Base-by-base conservation (phyloP, 306 rosid genomes). In the Begonia masoniana region DNA sequence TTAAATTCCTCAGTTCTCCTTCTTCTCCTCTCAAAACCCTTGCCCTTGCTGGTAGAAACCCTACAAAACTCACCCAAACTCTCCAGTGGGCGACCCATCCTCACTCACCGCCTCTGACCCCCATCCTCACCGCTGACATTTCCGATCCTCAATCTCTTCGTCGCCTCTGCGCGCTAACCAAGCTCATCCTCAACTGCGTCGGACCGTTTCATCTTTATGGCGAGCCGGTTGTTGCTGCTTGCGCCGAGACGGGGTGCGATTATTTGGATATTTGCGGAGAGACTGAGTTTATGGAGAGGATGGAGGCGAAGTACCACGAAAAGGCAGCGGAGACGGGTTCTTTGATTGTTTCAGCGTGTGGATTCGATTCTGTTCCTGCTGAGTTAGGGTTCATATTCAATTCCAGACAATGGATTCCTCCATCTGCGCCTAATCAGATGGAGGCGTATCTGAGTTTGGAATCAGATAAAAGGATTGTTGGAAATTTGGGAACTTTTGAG, bases 181-280 rank as follows among this genome's bases (percentile, higher is more conserved):
- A 69, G 54, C 79, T 88, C 59, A 55, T 88, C 46, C 89, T 88
- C 81, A 88, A 78, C 69, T 88, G 97, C 59, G 97, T 85, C 9
- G 97, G 97, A 0, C 97, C 97, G 39, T 88, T 78, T 59, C 95
- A 95, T 58, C 87, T 63, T 66, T 75, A 82, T 60, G 97, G 97
- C 49, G 87, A 73, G 39, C 68, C 89, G 1, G 89, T 88, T 12
- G 89, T 78, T 11, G 75, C 84, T 3, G 94, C 97, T 0, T 88
- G 97, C 59, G 85, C 35, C 0, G 82, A 69, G 15, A 12, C 72
- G 6, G 95, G 95, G 1, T 80, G 87, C 39, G 91, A 89, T 63
- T 89, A 89, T 64, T 64, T 85, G 60, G 97, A 82, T 43, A 78
- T 89, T n/a, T 76, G 82, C 13, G 97, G 97, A 2, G 97, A 85